Evolutionary conservation across 495 filamentous ascomycete species (phyloP).

Genomic region (Talaromyces stipitatus): DNA sequence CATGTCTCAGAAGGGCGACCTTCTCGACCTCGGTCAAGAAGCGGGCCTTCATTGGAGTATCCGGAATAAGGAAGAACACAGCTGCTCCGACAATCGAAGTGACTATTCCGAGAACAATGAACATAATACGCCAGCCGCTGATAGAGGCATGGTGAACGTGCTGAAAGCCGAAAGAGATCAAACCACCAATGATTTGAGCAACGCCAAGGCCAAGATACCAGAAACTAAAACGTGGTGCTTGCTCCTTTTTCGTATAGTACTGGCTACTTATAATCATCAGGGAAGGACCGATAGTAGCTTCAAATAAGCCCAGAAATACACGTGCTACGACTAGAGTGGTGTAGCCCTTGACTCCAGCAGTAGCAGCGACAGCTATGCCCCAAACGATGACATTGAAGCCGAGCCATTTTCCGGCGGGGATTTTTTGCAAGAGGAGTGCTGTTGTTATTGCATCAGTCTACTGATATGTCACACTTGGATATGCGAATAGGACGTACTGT

Average conservation of each 20-base stretch:
- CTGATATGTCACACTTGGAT: too few relatives aligned
- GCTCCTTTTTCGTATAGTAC: conserved; percentile 60
- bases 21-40: conserved; percentile 52
- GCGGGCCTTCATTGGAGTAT: conserved; percentile 47
- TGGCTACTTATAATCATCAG: conserved; percentile 41
- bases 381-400: conserved; percentile 47
- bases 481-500: conserved; percentile 33
- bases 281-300: conserved; percentile 54
- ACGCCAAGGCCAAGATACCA: conserved; percentile 61
- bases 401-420: conserved; percentile 51
- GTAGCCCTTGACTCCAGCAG: conserved; percentile 46
- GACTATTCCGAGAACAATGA: conserved; percentile 51
- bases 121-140: conserved; percentile 57
- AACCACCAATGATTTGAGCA: conserved; percentile 55
- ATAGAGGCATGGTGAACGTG: conserved; percentile 35
- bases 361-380: conserved; percentile 51
- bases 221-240: conserved; percentile 51
- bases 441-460: background rate
- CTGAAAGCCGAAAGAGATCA: conserved; percentile 56
- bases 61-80: conserved; percentile 49
- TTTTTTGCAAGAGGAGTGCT: conserved; percentile 37
- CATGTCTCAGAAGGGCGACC: conserved; percentile 27
- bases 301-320: conserved; percentile 57
- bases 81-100: conserved; percentile 46
- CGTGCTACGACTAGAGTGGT: conserved; percentile 35